These are phyloP conservation scores for Eleusine indica DNA, from an alignment of 176 grass and related monocot genomes.

Conservation along the genomic window DNA sequence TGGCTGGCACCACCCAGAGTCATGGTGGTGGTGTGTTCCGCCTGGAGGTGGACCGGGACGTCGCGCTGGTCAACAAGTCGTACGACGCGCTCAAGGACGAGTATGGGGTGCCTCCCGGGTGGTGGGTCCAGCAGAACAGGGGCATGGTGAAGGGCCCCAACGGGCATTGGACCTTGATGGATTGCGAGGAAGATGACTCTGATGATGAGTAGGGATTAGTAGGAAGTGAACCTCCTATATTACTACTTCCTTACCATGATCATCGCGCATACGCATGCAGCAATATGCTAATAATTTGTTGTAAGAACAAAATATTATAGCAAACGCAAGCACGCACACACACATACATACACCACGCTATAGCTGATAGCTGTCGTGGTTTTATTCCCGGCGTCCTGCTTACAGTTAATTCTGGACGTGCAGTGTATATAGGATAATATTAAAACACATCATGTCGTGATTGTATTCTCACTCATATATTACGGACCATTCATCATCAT, in stretches of 20 bases:
- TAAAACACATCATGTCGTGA: neutral
- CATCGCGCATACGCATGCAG: neutral
- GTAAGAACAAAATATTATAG: neutral
- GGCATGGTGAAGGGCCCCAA: conserved; percentile 44
- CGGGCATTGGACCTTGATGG: conserved; percentile 52
- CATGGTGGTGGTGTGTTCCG: conserved; percentile 25
- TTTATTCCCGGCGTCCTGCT: neutral
- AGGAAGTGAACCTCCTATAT: neutral
- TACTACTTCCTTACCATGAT: neutral
- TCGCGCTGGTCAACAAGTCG: conserved; percentile 65
- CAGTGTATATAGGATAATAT: neutral
- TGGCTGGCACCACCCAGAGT: conserved; percentile 42
- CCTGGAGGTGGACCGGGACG: conserved; percentile 57
- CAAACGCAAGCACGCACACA: neutral
- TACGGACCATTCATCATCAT: neutral
- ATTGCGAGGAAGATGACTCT: conserved; percentile 29
- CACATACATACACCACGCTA: neutral
- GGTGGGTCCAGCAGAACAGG: conserved; percentile 59
- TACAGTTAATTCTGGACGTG: neutral
- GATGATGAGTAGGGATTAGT: neutral
- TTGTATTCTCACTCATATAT: neutral
- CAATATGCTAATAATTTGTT: neutral
- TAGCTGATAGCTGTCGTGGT: neutral
- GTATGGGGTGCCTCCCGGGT: conserved; percentile 43
- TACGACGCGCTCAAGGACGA: conserved; percentile 51